A percentile compares a stretch with the other conserved stretches of the same genome.
phyloP scores from a whole-genome alignment of 805 yeast genomes.

The Candida coquimbonensis region DNA sequence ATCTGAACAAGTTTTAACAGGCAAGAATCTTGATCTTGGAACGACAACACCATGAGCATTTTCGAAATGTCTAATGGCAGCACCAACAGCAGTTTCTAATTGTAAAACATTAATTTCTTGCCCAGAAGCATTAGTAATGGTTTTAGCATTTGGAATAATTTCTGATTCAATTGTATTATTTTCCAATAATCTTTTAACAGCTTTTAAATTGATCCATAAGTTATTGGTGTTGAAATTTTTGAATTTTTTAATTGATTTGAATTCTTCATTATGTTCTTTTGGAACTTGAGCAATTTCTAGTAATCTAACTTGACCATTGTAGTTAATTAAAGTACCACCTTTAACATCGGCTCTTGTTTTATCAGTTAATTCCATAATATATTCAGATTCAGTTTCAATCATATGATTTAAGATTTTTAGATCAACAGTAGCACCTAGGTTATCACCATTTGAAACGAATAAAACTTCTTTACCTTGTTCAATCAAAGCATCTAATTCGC shows the following conservation, averaged over 20 bases:
- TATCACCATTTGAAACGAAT: constrained; percentile 97
- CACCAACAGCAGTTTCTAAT: constrained; percentile 98
- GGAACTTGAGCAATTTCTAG: constrained; percentile 98
- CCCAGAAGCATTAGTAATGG: constrained; percentile 60
- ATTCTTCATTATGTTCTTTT: constrained; percentile 96
- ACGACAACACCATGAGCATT: constrained; percentile 97
- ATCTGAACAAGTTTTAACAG: constrained; percentile 97
- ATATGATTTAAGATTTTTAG: constrained; percentile 84
- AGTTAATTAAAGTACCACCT: constrained; percentile 97
- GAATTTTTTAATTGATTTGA: constrained; percentile 95
- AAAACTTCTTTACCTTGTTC: constrained; percentile 91
- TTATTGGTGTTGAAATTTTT: constrained; percentile 97
- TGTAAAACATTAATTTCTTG: constrained; percentile 83
- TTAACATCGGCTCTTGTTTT: constrained; percentile 99
- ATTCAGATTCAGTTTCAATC: constrained; percentile 87
- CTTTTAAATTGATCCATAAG: constrained; percentile 93
- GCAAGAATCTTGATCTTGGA: constrained; percentile 95
- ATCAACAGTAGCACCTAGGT: constrained; percentile 97
- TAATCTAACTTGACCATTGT: constrained; percentile 89
- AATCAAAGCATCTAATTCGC: constrained; percentile 83
- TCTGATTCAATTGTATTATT: constrained; percentile 77
- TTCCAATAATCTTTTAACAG: constrained; percentile 88
- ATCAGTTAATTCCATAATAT: constrained; percentile 97
- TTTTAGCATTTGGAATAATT: constrained; percentile 91
- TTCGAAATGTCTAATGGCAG: constrained; percentile 92